Conservation (phyloP, 805 yeast genomes). For the Alloascoidea africana region DNA sequence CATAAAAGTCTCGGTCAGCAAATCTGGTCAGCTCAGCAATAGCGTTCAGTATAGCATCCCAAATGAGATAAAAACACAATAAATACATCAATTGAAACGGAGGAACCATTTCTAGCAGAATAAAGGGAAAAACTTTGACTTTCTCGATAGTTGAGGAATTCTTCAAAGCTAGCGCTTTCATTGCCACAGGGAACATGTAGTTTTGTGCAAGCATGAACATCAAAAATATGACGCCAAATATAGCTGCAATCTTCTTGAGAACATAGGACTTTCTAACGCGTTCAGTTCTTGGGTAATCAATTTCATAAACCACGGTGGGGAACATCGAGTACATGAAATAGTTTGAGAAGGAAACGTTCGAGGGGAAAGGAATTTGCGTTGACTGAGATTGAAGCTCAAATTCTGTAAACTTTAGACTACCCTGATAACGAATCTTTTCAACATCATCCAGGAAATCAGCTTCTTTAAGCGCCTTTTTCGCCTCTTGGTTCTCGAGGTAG, state of each 20-base stretch:
- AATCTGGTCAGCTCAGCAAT: constrained; percentile 79
- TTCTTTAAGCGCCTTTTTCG: no score
- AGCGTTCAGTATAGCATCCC: constrained; percentile 88
- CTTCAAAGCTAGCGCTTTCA: constrained; percentile 40
- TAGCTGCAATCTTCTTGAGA: constrained; percentile 54
- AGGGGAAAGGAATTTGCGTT: constrained; percentile 39
- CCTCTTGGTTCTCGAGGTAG: no score
- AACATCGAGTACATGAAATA: constrained; percentile 73
- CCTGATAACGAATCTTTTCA: no score
- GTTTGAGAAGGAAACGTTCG: constrained; percentile 46
- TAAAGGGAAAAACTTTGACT: constrained; percentile 32
- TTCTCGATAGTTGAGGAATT: constrained; percentile 36
- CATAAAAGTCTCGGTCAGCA: constrained; percentile 88
- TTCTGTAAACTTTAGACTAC: no score
- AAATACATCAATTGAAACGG: constrained; percentile 65
- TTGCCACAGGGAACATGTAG: constrained; percentile 57
- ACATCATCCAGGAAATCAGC: no score
- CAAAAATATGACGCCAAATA: constrained; percentile 71
- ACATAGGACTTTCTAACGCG: constrained; percentile 57
- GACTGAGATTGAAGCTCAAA: no score
- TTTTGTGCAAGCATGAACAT: constrained; percentile 74
- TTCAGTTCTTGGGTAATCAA: constrained; percentile 66
- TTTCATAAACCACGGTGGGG: constrained; percentile 79
- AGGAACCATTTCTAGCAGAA: constrained; percentile 62
- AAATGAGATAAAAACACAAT: constrained; percentile 72